Evolutionary conservation across 2,329 filamentous ascomycete species (phyloP), one percentile per base, ranked within the genome.

Genomic region (Hypoxylon sp.): DNA sequence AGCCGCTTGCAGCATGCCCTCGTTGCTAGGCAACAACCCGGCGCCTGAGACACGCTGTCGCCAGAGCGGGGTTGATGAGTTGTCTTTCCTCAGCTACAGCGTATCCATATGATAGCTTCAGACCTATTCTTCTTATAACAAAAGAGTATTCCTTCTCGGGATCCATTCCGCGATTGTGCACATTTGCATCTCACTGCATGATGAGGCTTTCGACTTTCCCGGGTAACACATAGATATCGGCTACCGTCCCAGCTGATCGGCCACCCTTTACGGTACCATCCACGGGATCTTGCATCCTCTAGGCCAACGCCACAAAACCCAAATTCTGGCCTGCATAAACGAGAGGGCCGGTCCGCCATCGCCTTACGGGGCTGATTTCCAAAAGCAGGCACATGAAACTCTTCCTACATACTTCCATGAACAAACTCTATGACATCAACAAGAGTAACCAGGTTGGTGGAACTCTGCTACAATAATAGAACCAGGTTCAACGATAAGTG

Each of bases 1-100:
- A 57, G 30, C 58, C 55, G 25, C 46, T 61, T 62, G 22, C 3
- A 42, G 64, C 46, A 62, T 61, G 13, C 37, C 25, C 60, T 66
- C 63, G 69, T 71, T 71, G 69, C 69, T 66, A 44, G 69, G 69
- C 69, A 71, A 71, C 69, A 64, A 56, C 42, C 61, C 27, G 22
- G 50, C 54, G 17, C 25, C 22, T 57, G 27, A 25, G n/a, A 63
- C 30, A 50, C 33, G 31, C 50, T 54, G 40, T 55, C 65, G 37
- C 60, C 46, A 58, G 50, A 42, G 68, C 58, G 68, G 68, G 68
- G 68, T 68, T 56, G 49, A 48, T 66, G 61, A 62, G 58, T 59
- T 67, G 61, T 61, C 60, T 59, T 22, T 44, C 11, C 53, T n/a
- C 17, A 6, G 48, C 33, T 13, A 42, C 33, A 67, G 6, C 63